Conservation (phyloP, 371 early-diverging fungal species). For the Gilbertella persicaria region DNA sequence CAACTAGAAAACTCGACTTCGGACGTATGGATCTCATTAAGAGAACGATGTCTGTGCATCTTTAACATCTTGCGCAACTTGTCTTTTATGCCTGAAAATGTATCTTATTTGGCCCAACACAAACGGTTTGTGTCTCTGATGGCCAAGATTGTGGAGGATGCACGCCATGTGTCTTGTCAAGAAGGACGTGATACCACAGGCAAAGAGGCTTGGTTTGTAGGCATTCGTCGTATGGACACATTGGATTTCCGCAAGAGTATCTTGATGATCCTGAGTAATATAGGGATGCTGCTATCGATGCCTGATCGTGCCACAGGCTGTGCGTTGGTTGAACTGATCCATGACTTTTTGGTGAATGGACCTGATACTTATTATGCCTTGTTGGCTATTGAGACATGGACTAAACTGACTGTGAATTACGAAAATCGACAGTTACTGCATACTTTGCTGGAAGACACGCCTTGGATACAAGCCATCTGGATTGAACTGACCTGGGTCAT, state of each 20-base stretch:
- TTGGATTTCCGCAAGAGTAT: slow-evolving; percentile 64
- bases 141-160: slow-evolving; percentile 20
- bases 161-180: slow-evolving; percentile 6
- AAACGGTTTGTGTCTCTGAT: slow-evolving; percentile 52
- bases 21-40: slow-evolving; percentile 45
- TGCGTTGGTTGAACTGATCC: slow-evolving; percentile 44
- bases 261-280: slow-evolving; percentile 55
- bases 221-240: slow-evolving; percentile 50
- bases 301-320: slow-evolving; percentile 35
- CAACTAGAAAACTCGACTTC: slow-evolving; percentile 42
- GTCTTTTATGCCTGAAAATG: slow-evolving; percentile 65
- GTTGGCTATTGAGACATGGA: slow-evolving; percentile 58
- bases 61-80: slow-evolving; percentile 64
- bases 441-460: slow-evolving; percentile 35
- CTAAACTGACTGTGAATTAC: slow-evolving; percentile 58
- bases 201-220: slow-evolving; percentile 45
- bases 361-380: slow-evolving; percentile 62
- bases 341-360: slow-evolving; percentile 56
- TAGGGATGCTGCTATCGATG: slow-evolving; percentile 44
- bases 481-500: slow-evolving; percentile 38
- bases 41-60: slow-evolving; percentile 51
- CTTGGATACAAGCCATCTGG: slow-evolving; percentile 30
- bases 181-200: slow-evolving; percentile 25
- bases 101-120: slow-evolving; percentile 59
- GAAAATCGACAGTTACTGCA: slow-evolving; percentile 55